phyloP scores from a whole-genome alignment of 805 yeast genomes.

The Crinitomyces ghanaensis region DNA sequence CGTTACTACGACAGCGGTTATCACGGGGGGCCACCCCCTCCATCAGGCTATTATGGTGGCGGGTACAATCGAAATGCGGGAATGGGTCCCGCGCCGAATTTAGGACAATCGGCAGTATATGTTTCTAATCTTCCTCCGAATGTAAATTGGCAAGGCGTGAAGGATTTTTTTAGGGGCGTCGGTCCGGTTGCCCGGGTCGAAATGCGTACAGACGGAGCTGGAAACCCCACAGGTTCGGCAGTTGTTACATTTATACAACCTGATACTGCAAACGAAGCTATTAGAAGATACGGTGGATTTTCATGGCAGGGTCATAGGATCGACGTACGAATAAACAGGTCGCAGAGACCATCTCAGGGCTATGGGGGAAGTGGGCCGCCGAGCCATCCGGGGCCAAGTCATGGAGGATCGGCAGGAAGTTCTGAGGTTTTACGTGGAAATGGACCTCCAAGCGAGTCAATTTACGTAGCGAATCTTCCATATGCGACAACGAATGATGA shows the following conservation, averaged over 20 bases:
- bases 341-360: no score
- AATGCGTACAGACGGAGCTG: constrained; percentile 50
- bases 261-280: constrained; percentile 63
- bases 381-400: no score
- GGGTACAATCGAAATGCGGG: constrained; percentile 10
- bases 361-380: no score
- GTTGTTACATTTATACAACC: constrained; percentile 57
- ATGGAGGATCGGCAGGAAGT: no score
- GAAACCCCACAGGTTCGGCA: constrained; percentile 80
- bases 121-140: constrained; percentile 76
- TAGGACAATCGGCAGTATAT: constrained; percentile 39
- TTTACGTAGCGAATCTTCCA: constrained; percentile 73
- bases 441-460: constrained; percentile 48
- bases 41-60: constrained; percentile 19
- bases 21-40: no score
- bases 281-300: constrained; percentile 55
- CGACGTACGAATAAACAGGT: constrained; percentile 76
- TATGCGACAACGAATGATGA: constrained; percentile 82
- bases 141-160: constrained; percentile 73
- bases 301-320: constrained; percentile 65
- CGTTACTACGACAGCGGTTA: constrained; percentile 13
- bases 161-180: constrained; percentile 67
- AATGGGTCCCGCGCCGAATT: no score
- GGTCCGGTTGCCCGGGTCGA: constrained; percentile 81
- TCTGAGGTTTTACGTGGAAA: constrained; percentile 28